Conservation (phyloP, 1,284 basidiomycete genomes). For the Mycosarcoma maydis region DNA sequence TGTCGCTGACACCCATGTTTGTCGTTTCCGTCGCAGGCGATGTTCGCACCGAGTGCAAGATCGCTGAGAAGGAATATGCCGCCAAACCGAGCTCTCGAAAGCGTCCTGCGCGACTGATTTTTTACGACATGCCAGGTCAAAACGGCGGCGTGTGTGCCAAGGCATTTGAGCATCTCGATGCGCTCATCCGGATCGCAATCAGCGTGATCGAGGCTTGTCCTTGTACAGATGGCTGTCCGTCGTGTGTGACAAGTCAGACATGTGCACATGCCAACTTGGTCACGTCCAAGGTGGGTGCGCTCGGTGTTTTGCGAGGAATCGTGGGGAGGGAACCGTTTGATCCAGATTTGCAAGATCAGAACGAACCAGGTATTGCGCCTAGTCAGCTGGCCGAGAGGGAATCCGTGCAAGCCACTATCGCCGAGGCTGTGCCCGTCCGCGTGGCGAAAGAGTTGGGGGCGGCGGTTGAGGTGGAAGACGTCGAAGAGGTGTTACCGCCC, state of each 20-base stretch:
- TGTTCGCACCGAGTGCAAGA: conserved; percentile 85
- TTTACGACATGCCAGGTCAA: conserved; percentile 80
- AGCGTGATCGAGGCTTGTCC: conserved; percentile 75
- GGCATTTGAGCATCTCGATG: conserved; percentile 81
- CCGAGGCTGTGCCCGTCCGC: conserved; percentile 43
- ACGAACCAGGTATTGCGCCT: conserved; percentile 51
- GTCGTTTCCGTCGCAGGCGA: conserved; percentile 74
- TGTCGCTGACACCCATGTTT: conserved; percentile 76
- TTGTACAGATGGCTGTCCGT: conserved; percentile 78
- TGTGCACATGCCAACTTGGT: conserved; percentile 59
- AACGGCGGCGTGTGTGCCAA: conserved; percentile 79
- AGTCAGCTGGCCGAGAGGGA: conserved; percentile 29
- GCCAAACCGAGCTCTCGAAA: conserved; percentile 74
- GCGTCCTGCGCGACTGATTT: conserved; percentile 83
- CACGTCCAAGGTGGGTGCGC: conserved; percentile 62
- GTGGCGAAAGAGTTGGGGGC: conserved; percentile 35
- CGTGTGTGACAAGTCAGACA: conserved; percentile 72
- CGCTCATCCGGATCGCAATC: conserved; percentile 75
- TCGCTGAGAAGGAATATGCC: conserved; percentile 78
- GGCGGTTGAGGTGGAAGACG: conserved; percentile 38
- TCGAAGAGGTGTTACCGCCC: conserved; percentile 45
- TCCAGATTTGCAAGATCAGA: conserved; percentile 47
- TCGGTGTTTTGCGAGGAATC: conserved; percentile 61
- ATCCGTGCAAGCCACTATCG: conserved; percentile 34
- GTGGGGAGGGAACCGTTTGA: conserved; percentile 60